These are phyloP conservation scores for Apophysomyces elegans DNA, from an alignment of 371 early-diverging fungal genomes.

Conservation along the genomic window DNA sequence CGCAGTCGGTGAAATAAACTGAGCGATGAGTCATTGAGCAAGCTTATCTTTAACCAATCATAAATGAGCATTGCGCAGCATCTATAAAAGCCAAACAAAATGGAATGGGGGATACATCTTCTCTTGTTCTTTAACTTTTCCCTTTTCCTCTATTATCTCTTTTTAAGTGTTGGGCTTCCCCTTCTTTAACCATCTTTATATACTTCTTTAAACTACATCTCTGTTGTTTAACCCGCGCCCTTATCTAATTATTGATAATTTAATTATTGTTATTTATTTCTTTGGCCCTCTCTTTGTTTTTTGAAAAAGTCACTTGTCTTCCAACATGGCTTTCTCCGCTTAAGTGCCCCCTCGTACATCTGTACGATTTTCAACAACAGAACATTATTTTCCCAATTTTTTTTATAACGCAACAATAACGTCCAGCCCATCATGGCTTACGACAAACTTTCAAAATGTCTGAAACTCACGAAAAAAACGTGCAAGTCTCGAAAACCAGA, in stretches of 20 bases:
- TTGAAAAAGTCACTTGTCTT: conserved; percentile 14
- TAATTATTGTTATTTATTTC: conserved; percentile 12
- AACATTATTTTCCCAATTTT: conserved; percentile 12
- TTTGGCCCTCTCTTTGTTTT: not conserved
- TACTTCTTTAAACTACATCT: conserved; percentile 2
- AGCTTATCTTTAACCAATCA: conserved; percentile 14
- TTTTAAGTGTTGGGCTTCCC: not conserved
- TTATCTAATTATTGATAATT: not conserved
- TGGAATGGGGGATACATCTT: not conserved
- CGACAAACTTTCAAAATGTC: conserved; percentile 24
- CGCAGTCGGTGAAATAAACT: conserved; percentile 3
- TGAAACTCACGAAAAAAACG: conserved; percentile 24
- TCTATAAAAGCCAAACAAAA: conserved; percentile 6
- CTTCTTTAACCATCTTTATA: not conserved
- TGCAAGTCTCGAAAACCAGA: conserved; percentile 26
- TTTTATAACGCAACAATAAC: conserved; percentile 9
- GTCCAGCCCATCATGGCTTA: conserved; percentile 29
- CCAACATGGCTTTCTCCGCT: conserved; percentile 29
- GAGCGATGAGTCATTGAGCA: conserved; percentile 4
- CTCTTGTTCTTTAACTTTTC: conserved; percentile 12
- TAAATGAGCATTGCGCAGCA: not conserved
- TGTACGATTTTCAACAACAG: conserved; percentile 16
- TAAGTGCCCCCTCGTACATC: conserved; percentile 25
- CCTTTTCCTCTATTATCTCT: not conserved
- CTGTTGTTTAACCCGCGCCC: not conserved